phyloP scores from a whole-genome alignment of 257 asterid genomes.

The Rauvolfia tetraphylla region DNA sequence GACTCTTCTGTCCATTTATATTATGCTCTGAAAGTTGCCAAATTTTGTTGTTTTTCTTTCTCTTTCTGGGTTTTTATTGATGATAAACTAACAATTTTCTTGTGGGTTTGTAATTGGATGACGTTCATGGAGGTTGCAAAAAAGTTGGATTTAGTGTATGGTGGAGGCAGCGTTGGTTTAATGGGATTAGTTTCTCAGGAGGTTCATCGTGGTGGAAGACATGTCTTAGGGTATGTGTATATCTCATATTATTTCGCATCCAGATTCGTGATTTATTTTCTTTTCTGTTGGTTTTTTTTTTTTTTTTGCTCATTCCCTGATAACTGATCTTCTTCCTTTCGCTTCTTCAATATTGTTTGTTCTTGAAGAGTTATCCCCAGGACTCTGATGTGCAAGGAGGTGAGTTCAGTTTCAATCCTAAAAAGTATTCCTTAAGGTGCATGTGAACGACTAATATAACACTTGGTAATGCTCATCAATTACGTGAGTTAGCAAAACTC shows the following conservation, averaged over 20 bases:
- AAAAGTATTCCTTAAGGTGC: too few species aligned
- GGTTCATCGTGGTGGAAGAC: conserved; percentile 36
- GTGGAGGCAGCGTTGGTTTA: conserved; percentile 37
- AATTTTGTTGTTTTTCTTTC: not conserved
- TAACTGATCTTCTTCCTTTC: not conserved
- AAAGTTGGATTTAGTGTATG: conserved; percentile 34
- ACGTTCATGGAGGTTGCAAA: conserved; percentile 16
- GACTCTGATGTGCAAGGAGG: conserved; percentile 31
- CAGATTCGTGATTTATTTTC: not conserved
- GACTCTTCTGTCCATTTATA: not conserved
- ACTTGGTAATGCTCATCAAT: too few species aligned
- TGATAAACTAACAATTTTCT: not conserved
- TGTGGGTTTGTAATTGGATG: not conserved
- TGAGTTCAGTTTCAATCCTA: not conserved
- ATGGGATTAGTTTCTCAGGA: conserved; percentile 35
- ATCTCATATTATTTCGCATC: not conserved
- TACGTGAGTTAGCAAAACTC: too few species aligned
- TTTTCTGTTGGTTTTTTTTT: not conserved
- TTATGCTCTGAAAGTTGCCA: not conserved
- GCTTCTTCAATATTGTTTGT: not conserved
- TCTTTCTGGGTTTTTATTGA: not conserved
- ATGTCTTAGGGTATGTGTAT: conserved; percentile 29
- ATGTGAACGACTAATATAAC: too few species aligned
- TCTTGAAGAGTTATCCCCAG: conserved; percentile 28
- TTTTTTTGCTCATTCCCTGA: not conserved